Conservation (phyloP, 202 grass and related monocot species). For the Brachypodium distachyon region DNA sequence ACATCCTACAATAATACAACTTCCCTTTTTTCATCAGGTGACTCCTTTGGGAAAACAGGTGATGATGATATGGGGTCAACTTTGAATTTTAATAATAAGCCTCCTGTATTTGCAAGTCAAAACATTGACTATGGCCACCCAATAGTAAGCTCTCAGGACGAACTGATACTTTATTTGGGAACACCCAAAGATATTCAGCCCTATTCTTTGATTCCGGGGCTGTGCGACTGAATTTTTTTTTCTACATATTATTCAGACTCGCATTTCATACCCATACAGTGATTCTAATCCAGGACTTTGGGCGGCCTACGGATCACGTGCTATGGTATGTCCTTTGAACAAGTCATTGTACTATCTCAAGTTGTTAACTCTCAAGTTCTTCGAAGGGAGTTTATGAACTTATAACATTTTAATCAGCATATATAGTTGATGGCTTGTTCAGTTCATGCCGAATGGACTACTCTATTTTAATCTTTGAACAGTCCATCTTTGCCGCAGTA, state of each 20-base stretch:
- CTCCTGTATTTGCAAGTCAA: conserved; percentile 26
- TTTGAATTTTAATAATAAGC: conserved; percentile 18
- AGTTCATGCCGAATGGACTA: not conserved
- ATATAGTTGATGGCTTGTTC: not conserved
- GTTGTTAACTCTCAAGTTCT: not conserved
- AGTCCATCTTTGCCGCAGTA: not conserved
- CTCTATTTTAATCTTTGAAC: not conserved
- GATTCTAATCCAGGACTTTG: conserved; percentile 32
- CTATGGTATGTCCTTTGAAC: conserved; percentile 27
- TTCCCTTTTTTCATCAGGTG: conserved; percentile 17
- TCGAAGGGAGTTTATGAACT: not conserved
- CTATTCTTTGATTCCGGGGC: not conserved
- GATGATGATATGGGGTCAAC: conserved; percentile 23
- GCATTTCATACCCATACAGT: conserved; percentile 33
- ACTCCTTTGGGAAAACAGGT: conserved; percentile 1
- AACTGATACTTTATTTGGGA: not conserved
- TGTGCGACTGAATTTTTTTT: not conserved
- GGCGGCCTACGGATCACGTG: conserved; percentile 21
- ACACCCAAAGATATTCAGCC: not conserved
- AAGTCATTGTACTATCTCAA: not conserved
- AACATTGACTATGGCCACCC: conserved; percentile 23
- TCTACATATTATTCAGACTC: conserved; percentile 9
- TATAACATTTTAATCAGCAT: not conserved
- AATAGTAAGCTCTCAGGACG: conserved; percentile 22
- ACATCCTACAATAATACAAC: not conserved